Percentiles rank a stretch among this genome's conserved stretches.
These are phyloP conservation scores for Candida morakotiae DNA, from an alignment of 805 yeast genomes.

Conservation along the genomic window DNA sequence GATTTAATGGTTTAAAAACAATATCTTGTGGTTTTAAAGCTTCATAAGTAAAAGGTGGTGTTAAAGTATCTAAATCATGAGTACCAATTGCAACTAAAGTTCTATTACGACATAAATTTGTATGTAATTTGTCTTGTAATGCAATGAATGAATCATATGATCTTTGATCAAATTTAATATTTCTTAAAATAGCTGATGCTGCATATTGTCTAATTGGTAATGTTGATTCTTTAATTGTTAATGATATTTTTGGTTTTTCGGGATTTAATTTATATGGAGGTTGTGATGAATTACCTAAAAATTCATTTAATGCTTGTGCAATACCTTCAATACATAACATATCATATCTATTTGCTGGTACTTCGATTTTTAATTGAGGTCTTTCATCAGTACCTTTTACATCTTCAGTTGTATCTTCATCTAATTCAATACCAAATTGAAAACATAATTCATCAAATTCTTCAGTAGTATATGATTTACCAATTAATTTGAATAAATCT, in stretches of 20 bases:
- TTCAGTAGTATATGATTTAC: constrained; percentile 57
- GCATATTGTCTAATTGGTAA: constrained; percentile 83
- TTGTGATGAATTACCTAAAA: constrained; percentile 61
- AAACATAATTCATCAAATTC: constrained; percentile 97
- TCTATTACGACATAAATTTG: constrained; percentile 95
- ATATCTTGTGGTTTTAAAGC: constrained; percentile 77
- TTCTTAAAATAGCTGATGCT: constrained; percentile 89
- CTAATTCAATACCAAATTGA: constrained; percentile 95
- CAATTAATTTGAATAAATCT: constrained; percentile 82
- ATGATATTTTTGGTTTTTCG: constrained; percentile 53
- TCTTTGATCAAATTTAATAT: constrained; percentile 75
- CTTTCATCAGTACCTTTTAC: constrained; percentile 66
- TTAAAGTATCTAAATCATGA: constrained; percentile 80
- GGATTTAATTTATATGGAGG: constrained; percentile 67
- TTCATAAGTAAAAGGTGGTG: constrained; percentile 83
- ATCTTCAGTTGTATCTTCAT: constrained; percentile 90
- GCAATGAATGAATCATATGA: constrained; percentile 92
- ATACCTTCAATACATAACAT: constrained; percentile 98
- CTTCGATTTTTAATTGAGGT: constrained; percentile 95
- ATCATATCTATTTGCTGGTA: constrained; percentile 98
- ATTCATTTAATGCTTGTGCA: constrained; percentile 90
- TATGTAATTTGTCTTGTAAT: constrained; percentile 91
- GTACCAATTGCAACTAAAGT: constrained; percentile 98
- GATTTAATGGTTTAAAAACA: constrained; percentile 72
- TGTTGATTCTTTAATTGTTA: constrained; percentile 76